These are phyloP conservation scores for Fusarium sp. DNA, from an alignment of 2,329 filamentous ascomycete species.

Conservation along the genomic window DNA sequence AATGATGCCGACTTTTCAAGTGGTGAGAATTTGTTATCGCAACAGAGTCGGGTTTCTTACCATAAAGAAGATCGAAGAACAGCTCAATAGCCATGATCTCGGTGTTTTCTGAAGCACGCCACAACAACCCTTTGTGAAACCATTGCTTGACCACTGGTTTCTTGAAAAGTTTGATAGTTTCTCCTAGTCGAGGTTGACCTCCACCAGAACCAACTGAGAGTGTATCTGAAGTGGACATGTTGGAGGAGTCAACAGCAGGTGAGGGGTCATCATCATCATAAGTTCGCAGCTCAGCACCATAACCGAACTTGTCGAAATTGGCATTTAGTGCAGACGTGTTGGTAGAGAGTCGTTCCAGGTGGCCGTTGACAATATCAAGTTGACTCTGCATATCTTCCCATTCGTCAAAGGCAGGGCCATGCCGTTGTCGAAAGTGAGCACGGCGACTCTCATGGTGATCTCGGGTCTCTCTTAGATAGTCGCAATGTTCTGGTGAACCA, in stretches of 20 bases:
- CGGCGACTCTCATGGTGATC: constrained; percentile 64
- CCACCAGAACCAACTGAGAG: constrained; percentile 42
- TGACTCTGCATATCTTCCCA: constrained; percentile 67
- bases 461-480: constrained; percentile 62
- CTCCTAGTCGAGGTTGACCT: constrained; percentile 49
- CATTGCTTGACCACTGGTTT: constrained; percentile 72
- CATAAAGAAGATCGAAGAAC: constrained; percentile 72
- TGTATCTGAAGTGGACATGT: constrained; percentile 39
- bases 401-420: constrained; percentile 64
- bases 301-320: constrained; percentile 73
- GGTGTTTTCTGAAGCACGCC: constrained; percentile 68
- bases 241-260: constrained; percentile 25
- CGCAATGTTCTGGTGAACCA: constrained; percentile 61
- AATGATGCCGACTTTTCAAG: constrained; percentile 66
- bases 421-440: constrained; percentile 59
- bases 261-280: constrained; percentile 50
- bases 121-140: constrained; percentile 73
- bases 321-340: constrained; percentile 68
- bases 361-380: constrained; percentile 62
- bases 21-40: not conserved
- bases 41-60: constrained; percentile 35
- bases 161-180: constrained; percentile 67
- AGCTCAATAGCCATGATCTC: constrained; percentile 73
- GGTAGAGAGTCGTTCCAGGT: constrained; percentile 65
- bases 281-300: constrained; percentile 67